Percentiles rank a stretch among this genome's conserved stretches.
These are phyloP conservation scores for Cubamyces lactineus DNA, from an alignment of 768 basidiomycete species.

Conservation along the genomic window DNA sequence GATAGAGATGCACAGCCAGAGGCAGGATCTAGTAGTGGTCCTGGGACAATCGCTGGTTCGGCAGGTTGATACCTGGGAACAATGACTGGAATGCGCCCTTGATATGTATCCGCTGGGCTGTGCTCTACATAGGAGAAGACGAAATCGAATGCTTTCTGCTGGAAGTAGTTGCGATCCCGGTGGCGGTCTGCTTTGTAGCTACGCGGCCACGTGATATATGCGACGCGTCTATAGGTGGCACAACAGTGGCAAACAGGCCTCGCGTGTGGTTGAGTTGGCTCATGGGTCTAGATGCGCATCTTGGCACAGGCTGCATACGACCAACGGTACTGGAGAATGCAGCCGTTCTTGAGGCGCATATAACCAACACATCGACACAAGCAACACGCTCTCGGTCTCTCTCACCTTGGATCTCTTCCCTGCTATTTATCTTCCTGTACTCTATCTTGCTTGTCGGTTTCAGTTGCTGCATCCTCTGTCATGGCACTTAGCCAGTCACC, in stretches of 20 bases:
- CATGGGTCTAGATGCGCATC: neutral
- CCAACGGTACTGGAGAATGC: slow-evolving; percentile 4
- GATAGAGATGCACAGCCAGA: slow-evolving; percentile 26
- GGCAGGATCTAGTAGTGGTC: slow-evolving; percentile 22
- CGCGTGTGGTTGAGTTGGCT: slow-evolving; percentile 12
- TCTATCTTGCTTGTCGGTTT: neutral
- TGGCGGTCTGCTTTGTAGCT: neutral
- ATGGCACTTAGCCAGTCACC: slow-evolving; percentile 76
- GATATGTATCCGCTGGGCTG: neutral
- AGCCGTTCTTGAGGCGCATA: neutral
- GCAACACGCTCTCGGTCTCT: neutral
- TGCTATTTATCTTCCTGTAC: slow-evolving; percentile 14
- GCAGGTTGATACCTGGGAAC: neutral
- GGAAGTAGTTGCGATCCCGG: neutral
- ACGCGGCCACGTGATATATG: slow-evolving; percentile 21
- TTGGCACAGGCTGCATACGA: neutral
- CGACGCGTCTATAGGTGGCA: slow-evolving; percentile 15
- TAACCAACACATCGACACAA: neutral
- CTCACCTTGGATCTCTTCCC: neutral
- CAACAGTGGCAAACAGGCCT: slow-evolving; percentile 18
- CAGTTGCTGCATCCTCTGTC: slow-evolving; percentile 6
- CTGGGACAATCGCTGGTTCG: neutral
- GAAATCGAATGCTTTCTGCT: neutral
- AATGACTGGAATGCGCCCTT: neutral
- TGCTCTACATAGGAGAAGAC: neutral